A percentile compares a stretch with the other conserved stretches of the same genome.
phyloP scores from a whole-genome alignment of 1,284 basidiomycete species.

The Takashimella tepidaria region DNA sequence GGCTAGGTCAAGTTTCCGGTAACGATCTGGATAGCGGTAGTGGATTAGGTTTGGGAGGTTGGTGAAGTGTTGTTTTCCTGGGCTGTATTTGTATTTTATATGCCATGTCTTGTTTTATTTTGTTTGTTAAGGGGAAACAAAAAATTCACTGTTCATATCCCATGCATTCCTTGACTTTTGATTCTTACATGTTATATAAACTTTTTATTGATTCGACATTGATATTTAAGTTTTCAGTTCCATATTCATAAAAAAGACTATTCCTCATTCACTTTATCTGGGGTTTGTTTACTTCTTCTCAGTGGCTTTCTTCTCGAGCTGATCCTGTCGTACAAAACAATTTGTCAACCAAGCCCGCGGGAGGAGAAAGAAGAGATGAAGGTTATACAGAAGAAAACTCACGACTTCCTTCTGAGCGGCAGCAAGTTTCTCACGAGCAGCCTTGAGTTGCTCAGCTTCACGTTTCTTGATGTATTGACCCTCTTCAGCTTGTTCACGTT shows the following conservation, averaged over 20 bases:
- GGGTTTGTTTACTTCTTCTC: not conserved
- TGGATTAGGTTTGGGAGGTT: constrained; percentile 32
- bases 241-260: too few species aligned
- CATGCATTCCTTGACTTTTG: not conserved
- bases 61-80: too few species aligned
- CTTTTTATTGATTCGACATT: too few species aligned
- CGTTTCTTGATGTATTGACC: constrained; percentile 40
- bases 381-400: not conserved
- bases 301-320: not conserved
- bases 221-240: too few species aligned
- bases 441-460: constrained; percentile 32
- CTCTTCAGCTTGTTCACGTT: constrained; percentile 45
- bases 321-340: too few species aligned
- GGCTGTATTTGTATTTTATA: too few species aligned
- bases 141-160: too few species aligned
- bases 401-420: constrained; percentile 37
- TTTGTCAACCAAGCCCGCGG: too few species aligned
- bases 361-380: not conserved
- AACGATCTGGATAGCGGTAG: too few species aligned
- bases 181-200: too few species aligned
- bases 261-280: constrained; percentile 2
- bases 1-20: not conserved
- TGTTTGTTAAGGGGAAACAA: too few species aligned
- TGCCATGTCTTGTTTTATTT: too few species aligned
- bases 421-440: constrained; percentile 24